phyloP scores from a whole-genome alignment of 2,329 filamentous ascomycete genomes.

The Akanthomyces dipterigenus region DNA sequence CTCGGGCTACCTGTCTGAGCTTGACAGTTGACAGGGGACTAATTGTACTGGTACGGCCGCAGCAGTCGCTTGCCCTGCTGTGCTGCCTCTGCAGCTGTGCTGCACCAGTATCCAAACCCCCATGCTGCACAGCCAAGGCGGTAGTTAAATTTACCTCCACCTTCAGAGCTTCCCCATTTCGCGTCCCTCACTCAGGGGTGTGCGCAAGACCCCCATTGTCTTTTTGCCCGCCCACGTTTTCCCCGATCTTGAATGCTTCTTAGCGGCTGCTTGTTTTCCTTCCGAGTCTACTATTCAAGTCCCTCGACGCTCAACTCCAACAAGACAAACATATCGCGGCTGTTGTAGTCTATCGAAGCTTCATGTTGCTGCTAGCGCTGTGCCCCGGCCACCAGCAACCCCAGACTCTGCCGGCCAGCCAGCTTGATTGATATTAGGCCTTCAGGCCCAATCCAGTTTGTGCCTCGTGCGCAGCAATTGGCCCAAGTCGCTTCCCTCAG shows the following conservation, averaged over 20 bases:
- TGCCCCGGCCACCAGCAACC: conserved; percentile 7
- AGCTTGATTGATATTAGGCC: background rate
- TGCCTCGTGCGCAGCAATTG: background rate
- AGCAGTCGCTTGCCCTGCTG: too few relatives aligned
- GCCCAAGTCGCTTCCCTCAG: conserved; percentile 1
- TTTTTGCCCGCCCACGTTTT: conserved; percentile 7
- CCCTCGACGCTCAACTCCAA: background rate
- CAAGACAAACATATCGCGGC: background rate
- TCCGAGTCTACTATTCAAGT: background rate
- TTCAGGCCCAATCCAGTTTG: background rate
- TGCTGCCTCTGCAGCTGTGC: too few relatives aligned
- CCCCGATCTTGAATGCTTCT: background rate
- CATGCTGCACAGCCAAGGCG: background rate
- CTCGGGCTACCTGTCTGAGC: background rate
- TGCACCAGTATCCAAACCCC: too few relatives aligned
- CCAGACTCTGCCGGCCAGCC: conserved; percentile 6
- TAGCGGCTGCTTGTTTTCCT: background rate
- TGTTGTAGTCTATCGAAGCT: background rate
- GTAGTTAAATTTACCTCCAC: background rate
- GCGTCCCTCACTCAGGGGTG: conserved; percentile 7
- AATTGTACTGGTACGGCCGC: background rate
- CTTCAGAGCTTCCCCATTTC: conserved; percentile 4
- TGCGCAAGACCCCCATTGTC: conserved; percentile 4
- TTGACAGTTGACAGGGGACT: background rate
- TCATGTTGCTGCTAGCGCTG: conserved; percentile 10